Percentiles rank a stretch among this genome's conserved stretches.
phyloP scores from a whole-genome alignment of 176 grass and related monocot genomes.

The Zoysia japonica region DNA sequence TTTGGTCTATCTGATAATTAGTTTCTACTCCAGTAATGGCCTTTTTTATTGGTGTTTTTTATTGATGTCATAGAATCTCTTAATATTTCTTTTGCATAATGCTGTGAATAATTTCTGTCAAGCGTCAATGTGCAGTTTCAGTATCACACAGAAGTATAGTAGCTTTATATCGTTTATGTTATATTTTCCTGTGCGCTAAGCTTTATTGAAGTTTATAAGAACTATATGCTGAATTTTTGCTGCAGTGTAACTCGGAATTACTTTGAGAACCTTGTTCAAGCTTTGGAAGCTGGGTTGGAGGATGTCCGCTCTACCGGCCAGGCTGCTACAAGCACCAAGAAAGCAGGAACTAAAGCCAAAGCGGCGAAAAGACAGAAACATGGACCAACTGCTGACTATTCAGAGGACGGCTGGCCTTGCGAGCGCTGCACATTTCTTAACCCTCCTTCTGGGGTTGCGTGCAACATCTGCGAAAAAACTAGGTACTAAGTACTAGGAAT shows the following conservation, averaged over 20 bases:
- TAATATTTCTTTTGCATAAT: neutral
- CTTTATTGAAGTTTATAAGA: neutral
- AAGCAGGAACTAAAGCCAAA: slow-evolving; percentile 51
- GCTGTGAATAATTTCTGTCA: too few species aligned
- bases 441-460: slow-evolving; percentile 36
- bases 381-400: slow-evolving; percentile 33
- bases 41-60: neutral
- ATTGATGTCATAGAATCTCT: neutral
- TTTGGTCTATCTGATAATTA: neutral
- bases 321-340: slow-evolving; percentile 51
- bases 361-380: slow-evolving; percentile 43
- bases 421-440: slow-evolving; percentile 69
- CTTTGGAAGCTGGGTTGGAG: slow-evolving; percentile 76
- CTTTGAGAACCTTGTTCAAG: slow-evolving; percentile 94
- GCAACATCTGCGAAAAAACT: slow-evolving; percentile 30
- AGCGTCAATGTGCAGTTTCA: slow-evolving; percentile 66
- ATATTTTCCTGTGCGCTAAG: neutral
- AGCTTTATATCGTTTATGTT: neutral
- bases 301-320: slow-evolving; percentile 54
- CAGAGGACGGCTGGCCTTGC: slow-evolving; percentile 53
- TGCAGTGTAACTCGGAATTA: slow-evolving; percentile 80
- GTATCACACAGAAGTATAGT: slow-evolving; percentile 68
- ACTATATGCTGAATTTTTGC: slow-evolving; percentile 18
- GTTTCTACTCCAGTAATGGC: neutral
- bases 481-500: slow-evolving; percentile 32